Percentiles rank a stretch among this genome's conserved stretches.
These are phyloP conservation scores for Phialophora chinensis DNA, from an alignment of 2,329 filamentous ascomycete species.

Conservation along the genomic window DNA sequence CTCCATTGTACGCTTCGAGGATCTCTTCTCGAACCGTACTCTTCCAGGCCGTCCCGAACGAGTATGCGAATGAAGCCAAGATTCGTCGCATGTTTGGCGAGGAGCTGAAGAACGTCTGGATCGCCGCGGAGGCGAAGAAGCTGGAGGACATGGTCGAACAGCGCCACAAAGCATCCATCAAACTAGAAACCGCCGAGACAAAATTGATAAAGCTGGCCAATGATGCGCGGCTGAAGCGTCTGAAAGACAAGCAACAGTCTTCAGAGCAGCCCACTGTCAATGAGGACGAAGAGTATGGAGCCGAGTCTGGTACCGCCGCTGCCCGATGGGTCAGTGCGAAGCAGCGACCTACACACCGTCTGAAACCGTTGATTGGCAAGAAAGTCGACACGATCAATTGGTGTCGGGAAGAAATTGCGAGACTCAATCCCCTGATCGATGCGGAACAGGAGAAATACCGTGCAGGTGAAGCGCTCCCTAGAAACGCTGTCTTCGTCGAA, in stretches of 20 bases:
- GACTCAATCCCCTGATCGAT: slow-evolving; percentile 74
- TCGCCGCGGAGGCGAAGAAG: slow-evolving; percentile 76
- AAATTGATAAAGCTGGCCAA: slow-evolving; percentile 82
- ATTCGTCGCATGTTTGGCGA: slow-evolving; percentile 81
- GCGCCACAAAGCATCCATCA: slow-evolving; percentile 77
- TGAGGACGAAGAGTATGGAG: slow-evolving; percentile 59
- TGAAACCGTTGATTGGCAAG: slow-evolving; percentile 75
- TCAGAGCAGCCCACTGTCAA: slow-evolving; percentile 47
- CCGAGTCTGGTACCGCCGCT: slow-evolving; percentile 73
- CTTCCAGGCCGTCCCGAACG: slow-evolving; percentile 80
- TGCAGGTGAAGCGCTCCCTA: slow-evolving; percentile 66
- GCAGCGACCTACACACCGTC: slow-evolving; percentile 76
- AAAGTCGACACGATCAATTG: slow-evolving; percentile 96
- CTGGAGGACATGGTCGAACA: slow-evolving; percentile 82
- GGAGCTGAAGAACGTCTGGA: slow-evolving; percentile 82
- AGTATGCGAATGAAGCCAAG: slow-evolving; percentile 77
- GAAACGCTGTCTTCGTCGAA: slow-evolving; percentile 87
- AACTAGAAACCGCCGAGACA: slow-evolving; percentile 85
- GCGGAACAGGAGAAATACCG: slow-evolving; percentile 71
- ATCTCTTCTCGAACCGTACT: slow-evolving; percentile 90
- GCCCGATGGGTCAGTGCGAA: slow-evolving; percentile 75
- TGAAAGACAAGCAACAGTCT: slow-evolving; percentile 62
- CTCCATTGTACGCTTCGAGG: slow-evolving; percentile 80
- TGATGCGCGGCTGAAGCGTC: slow-evolving; percentile 69
- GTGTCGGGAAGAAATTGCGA: slow-evolving; percentile 77